Evolutionary conservation across 495 filamentous ascomycete genomes (phyloP).

Genomic region (Collariella sp.): DNA sequence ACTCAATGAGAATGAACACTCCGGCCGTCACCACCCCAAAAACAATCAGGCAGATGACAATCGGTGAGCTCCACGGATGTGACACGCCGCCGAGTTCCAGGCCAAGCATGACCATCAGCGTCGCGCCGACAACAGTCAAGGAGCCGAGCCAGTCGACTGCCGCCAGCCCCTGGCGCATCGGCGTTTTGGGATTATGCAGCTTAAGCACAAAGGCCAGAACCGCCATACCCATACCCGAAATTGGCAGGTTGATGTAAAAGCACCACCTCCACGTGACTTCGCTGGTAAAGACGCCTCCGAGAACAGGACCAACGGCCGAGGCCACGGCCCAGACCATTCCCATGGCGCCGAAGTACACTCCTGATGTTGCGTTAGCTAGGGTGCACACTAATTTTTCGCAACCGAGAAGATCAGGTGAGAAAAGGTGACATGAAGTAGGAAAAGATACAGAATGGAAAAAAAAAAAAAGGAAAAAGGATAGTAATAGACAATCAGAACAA

Average conservation of each 20-base stretch:
- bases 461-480: no score
- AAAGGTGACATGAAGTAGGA: no score
- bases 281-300: conserved; percentile 56
- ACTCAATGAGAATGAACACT: conserved; percentile 61
- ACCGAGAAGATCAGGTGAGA: no score
- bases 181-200: conserved; percentile 67
- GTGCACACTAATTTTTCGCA: not conserved
- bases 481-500: no score
- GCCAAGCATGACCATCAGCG: conserved; percentile 73
- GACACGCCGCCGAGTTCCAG: conserved; percentile 69
- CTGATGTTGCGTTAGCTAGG: conserved; percentile 22
- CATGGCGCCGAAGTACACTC: conserved; percentile 45
- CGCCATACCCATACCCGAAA: conserved; percentile 59
- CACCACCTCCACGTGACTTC: conserved; percentile 53
- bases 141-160: conserved; percentile 72
- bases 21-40: conserved; percentile 58
- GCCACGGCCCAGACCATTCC: conserved; percentile 47
- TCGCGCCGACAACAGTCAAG: conserved; percentile 61
- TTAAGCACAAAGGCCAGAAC: conserved; percentile 64
- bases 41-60: conserved; percentile 68
- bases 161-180: conserved; percentile 58
- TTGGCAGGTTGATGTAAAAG: conserved; percentile 74
- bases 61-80: conserved; percentile 67
- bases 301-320: conserved; percentile 48
- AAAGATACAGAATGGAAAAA: no score